Base-by-base conservation (phyloP, 2,329 filamentous ascomycete genomes). In the Cadophora malorum region DNA sequence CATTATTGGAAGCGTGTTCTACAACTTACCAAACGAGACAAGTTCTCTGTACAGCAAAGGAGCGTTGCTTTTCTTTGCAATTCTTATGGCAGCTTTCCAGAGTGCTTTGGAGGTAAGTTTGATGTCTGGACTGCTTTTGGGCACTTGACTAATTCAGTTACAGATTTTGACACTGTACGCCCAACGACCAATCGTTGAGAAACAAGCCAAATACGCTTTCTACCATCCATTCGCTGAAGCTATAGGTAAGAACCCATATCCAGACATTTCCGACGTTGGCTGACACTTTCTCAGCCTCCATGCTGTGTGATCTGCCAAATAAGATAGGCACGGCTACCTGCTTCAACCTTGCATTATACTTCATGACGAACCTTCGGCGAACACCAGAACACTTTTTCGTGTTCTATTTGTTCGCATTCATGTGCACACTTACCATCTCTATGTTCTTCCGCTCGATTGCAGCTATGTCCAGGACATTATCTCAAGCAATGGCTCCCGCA, bases 101-200 rank as follows among this genome's bases (percentile, higher is more conserved):
- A 86, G 84, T 74, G 84, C 86, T 58, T 78, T 86, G 19, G 88
- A 90, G 75, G 81, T 83, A 75, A 49, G 74, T 33, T 52, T 6
- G 14, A 14, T 23, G 14, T 5, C 3, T 23, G 55, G 38, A 38
- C 10, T 23, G 6, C 10, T 21, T 38, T 33, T n/a, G 55, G 8
- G 38, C 10, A 58, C 10, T 12, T 45, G 25, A 4, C 64, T 69
- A 58, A 72, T 35, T 3, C 1, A 67, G 83, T 9, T 81, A 91
- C 67, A 91, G 84, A 96, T 97, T 77, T 80, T 96, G 41, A 94
- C 92, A 0, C 85, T 97, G 4, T 97, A 96, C 77, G 88, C 92
- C 1, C 94, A 97, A 85, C 90, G 94, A 47, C 91, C 92, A 1
- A 97, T 97, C 74, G 93, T 97, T 19, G 94, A 64, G 28, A 97